phyloP scores from a whole-genome alignment of 2,329 filamentous ascomycete species.

The Fusarium sp. region DNA sequence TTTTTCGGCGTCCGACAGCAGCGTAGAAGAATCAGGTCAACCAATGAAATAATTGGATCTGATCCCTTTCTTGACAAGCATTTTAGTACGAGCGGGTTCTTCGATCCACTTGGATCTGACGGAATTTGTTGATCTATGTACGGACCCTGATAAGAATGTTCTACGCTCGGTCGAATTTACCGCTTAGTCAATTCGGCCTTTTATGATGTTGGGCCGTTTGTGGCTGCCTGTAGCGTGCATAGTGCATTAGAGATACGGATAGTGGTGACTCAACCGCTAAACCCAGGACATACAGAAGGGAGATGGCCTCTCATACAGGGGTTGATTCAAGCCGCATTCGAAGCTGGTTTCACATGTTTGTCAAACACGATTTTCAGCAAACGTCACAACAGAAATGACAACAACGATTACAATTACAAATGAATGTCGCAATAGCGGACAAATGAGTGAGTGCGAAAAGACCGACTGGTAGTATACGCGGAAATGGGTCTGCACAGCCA shows the following conservation, averaged over 20 bases:
- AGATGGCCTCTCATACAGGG: background rate
- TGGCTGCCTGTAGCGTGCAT: background rate
- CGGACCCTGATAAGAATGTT: background rate
- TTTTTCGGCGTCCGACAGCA: slow-evolving; percentile 13
- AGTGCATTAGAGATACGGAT: background rate
- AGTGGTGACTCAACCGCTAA: background rate
- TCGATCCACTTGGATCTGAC: background rate
- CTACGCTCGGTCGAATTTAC: background rate
- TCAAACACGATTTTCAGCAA: background rate
- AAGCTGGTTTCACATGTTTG: background rate
- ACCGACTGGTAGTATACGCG: background rate
- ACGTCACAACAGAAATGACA: background rate
- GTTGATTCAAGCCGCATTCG: background rate
- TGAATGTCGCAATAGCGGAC: background rate
- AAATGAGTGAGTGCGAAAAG: background rate
- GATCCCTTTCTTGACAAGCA: background rate
- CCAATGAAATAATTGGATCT: slow-evolving; percentile 3
- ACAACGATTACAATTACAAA: background rate
- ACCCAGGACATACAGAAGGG: background rate
- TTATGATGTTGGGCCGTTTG: background rate
- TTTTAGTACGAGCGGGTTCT: background rate
- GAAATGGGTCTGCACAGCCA: background rate
- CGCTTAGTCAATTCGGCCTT: slow-evolving; percentile 5
- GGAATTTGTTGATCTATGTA: background rate
- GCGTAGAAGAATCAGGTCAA: too few relatives aligned